phyloP scores from a whole-genome alignment of 176 grass and related monocot genomes.

The Oryza officinalis region DNA sequence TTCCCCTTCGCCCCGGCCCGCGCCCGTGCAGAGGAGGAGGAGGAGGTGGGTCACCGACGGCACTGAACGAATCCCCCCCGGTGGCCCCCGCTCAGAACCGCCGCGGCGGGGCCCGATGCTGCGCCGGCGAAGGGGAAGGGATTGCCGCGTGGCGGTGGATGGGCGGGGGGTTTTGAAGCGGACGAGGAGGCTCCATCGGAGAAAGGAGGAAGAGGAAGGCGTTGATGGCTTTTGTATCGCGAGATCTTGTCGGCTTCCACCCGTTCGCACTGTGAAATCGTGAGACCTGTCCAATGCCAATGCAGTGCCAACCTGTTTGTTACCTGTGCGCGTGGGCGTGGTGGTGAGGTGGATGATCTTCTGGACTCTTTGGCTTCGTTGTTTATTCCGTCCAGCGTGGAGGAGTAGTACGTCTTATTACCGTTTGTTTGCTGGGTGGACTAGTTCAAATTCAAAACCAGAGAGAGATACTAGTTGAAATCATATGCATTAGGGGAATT shows the following conservation, averaged over 20 bases:
- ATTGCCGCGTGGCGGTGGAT: not conserved
- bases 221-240: constrained; percentile 26
- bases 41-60: no score
- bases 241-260: constrained; percentile 38
- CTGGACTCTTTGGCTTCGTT: not conserved
- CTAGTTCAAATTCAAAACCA: not conserved
- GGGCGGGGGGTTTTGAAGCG: constrained; percentile 36
- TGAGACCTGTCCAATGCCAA: constrained; percentile 27
- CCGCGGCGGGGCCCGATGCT: not conserved
- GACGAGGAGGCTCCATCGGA: constrained; percentile 52
- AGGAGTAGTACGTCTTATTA: not conserved
- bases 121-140: constrained; percentile 3
- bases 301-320: not conserved
- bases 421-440: not conserved
- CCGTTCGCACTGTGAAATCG: constrained; percentile 24
- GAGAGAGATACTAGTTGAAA: not conserved
- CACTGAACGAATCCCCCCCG: not conserved
- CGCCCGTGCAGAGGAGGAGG: no score
- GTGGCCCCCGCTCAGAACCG: constrained; percentile 14
- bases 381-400: constrained; percentile 24
- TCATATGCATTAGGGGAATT: not conserved
- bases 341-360: constrained; percentile 23
- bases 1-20: not conserved
- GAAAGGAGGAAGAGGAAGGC: not conserved
- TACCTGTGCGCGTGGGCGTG: not conserved